Conservation (phyloP, 495 filamentous ascomycete species). For the Tuber microsphaerosporum region DNA sequence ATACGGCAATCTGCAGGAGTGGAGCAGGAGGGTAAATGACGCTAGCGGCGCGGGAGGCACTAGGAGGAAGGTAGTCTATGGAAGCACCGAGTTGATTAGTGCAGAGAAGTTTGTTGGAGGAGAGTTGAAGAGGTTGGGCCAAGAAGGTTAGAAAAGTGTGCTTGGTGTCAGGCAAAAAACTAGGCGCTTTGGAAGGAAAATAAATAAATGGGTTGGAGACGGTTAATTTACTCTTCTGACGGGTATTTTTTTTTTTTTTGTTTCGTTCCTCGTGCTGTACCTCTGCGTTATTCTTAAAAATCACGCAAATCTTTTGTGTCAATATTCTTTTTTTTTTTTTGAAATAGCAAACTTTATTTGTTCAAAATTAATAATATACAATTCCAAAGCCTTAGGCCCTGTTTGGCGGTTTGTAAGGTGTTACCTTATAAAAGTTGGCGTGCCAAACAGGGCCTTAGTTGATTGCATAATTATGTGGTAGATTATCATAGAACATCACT, state of each 20-base stretch:
- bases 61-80: constrained; percentile 81
- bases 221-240: not conserved
- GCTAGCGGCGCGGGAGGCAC: constrained; percentile 48
- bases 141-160: constrained; percentile 48
- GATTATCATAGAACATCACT: not conserved
- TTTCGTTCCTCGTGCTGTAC: not conserved
- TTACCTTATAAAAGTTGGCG: too few species aligned
- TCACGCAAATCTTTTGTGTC: not conserved
- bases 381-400: not conserved
- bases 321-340: not conserved
- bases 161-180: too few species aligned
- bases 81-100: constrained; percentile 88
- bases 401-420: too few species aligned
- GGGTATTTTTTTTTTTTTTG: not conserved
- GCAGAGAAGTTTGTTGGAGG: constrained; percentile 76
- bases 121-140: constrained; percentile 72
- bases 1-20: constrained; percentile 96
- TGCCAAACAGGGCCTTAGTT: too few species aligned
- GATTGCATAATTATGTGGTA: not conserved
- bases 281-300: not conserved
- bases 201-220: not conserved
- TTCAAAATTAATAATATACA: not conserved
- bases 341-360: not conserved
- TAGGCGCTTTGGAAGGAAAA: not conserved
- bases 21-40: constrained; percentile 64